Percentiles rank a stretch among this genome's conserved stretches.
phyloP scores from a whole-genome alignment of 371 early-diverging fungal species.

The Actinomortierella ambigua region DNA sequence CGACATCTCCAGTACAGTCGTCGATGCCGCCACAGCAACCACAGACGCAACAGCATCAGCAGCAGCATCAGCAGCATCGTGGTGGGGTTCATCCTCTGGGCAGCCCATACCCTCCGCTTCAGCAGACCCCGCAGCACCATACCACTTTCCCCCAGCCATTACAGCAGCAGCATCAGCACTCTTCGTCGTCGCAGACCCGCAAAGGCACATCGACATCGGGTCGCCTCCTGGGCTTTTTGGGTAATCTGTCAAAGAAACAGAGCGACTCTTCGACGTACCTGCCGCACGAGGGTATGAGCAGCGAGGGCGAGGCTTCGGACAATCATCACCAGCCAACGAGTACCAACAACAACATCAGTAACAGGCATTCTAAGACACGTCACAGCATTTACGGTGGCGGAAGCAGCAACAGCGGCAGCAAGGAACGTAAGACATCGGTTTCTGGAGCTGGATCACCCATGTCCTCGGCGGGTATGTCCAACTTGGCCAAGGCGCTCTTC shows the following conservation, averaged over 20 bases:
- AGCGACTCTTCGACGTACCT: constrained; percentile 22
- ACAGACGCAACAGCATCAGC: constrained; percentile 10
- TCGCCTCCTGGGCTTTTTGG: constrained; percentile 40
- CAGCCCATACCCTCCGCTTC: no score
- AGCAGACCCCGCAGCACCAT: no score
- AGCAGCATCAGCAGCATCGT: no score
- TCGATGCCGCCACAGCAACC: constrained; percentile 12
- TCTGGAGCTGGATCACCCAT: not conserved
- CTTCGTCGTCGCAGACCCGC: not conserved
- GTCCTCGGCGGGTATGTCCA: not conserved
- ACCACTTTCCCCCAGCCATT: no score
- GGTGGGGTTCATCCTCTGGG: no score
- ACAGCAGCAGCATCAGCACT: no score
- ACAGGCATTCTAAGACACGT: constrained; percentile 11
- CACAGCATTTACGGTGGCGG: constrained; percentile 13
- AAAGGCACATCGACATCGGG: constrained; percentile 38
- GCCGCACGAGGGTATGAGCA: not conserved
- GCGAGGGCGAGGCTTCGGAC: not conserved
- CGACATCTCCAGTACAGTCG: no score
- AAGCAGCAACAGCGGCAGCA: not conserved
- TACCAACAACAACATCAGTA: not conserved
- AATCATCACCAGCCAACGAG: no score
- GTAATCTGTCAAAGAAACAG: constrained; percentile 41
- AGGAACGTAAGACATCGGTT: not conserved
- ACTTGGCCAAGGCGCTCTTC: not conserved